Evolutionary conservation across 768 basidiomycete species (phyloP).

Genomic region (Amanita rimosa): DNA sequence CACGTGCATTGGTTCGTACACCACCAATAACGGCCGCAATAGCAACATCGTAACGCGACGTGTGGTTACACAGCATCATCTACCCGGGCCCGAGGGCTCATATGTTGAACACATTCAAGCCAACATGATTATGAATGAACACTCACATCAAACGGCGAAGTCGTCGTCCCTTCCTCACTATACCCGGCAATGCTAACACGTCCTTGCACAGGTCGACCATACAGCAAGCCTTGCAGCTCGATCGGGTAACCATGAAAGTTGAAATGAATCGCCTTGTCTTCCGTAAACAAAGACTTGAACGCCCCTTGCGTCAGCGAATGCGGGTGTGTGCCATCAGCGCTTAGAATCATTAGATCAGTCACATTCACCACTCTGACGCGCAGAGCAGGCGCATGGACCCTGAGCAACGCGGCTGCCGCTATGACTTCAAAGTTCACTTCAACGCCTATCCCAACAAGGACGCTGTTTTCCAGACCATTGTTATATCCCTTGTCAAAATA

Average conservation of each 20-base stretch:
- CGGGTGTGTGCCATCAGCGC: slow-evolving; percentile 58
- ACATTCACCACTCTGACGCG: slow-evolving; percentile 85
- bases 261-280: slow-evolving; percentile 57
- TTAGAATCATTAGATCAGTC: slow-evolving; percentile 81
- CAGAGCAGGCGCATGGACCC: slow-evolving; percentile 54
- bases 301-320: slow-evolving; percentile 53
- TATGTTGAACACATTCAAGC: not conserved
- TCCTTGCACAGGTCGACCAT: slow-evolving; percentile 37
- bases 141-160: slow-evolving; percentile 68
- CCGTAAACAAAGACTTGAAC: slow-evolving; percentile 65
- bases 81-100: no score
- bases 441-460: slow-evolving; percentile 79
- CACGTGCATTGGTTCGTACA: slow-evolving; percentile 36
- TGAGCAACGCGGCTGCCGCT: slow-evolving; percentile 72
- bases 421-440: slow-evolving; percentile 87
- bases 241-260: slow-evolving; percentile 81
- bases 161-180: slow-evolving; percentile 69
- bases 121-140: not conserved
- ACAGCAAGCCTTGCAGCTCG: slow-evolving; percentile 57
- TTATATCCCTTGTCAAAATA: not conserved
- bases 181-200: slow-evolving; percentile 49
- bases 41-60: slow-evolving; percentile 59
- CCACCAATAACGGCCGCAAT: slow-evolving; percentile 47
- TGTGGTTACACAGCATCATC: slow-evolving; percentile 70
- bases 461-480: slow-evolving; percentile 32